These are phyloP conservation scores for Shiraia bambusicola DNA, from an alignment of 2,329 filamentous ascomycete genomes.

Conservation along the genomic window DNA sequence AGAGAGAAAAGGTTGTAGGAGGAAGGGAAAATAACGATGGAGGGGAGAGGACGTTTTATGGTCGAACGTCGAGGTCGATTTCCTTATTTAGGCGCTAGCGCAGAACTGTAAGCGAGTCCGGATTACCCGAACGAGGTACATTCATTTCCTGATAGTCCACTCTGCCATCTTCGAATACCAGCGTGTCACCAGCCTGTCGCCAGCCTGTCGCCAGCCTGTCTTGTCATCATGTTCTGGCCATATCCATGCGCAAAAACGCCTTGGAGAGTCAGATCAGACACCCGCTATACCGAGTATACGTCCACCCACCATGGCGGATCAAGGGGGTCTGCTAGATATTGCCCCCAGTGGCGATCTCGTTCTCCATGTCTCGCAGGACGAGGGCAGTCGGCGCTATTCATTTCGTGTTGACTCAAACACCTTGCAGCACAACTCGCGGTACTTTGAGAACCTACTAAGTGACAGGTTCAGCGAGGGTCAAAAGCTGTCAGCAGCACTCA, in stretches of 20 bases:
- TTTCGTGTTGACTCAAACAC: constrained; percentile 63
- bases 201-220: constrained; percentile 14
- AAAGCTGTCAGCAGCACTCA: constrained; percentile 55
- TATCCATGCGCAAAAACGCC: constrained; percentile 48
- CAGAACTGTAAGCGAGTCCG: too few relatives aligned
- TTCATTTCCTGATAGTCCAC: too few relatives aligned
- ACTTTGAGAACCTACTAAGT: constrained; percentile 68
- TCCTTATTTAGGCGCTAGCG: too few relatives aligned
- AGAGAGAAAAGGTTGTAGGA: too few relatives aligned
- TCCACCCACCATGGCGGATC: constrained; percentile 32
- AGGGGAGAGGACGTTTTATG: too few relatives aligned
- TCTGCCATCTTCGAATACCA: too few relatives aligned
- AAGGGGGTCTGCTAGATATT: constrained; percentile 52
- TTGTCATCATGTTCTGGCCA: constrained; percentile 51
- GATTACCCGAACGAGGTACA: too few relatives aligned
- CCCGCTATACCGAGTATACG: constrained; percentile 7
- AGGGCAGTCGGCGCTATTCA: constrained; percentile 55
- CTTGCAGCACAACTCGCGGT: constrained; percentile 64
- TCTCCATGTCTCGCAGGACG: constrained; percentile 66
- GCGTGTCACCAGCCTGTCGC: too few relatives aligned
- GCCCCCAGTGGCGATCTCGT: constrained; percentile 63
- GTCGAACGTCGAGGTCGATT: too few relatives aligned
- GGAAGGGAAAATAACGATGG: too few relatives aligned
- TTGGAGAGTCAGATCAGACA: constrained; percentile 7
- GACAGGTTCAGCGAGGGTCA: constrained; percentile 66